phyloP scores from a whole-genome alignment of 228 moss, liverwort and hornwort species.

The Sphagnum magellanicum region DNA sequence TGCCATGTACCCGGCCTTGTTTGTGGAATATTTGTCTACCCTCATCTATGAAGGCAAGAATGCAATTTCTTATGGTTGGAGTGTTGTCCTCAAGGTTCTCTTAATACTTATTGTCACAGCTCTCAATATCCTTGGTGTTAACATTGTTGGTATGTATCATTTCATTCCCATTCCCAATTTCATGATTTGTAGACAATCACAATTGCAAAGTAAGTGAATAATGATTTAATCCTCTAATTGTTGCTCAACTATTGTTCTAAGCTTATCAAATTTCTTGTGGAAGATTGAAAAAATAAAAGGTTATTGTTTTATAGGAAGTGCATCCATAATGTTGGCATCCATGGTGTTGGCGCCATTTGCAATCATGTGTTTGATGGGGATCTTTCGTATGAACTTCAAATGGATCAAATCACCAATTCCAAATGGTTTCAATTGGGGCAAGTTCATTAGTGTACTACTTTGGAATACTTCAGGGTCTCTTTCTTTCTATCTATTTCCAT shows the following conservation, averaged over 20 bases:
- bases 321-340: slow-evolving; percentile 36
- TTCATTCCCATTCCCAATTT: background rate
- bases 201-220: too few relatives aligned
- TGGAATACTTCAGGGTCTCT: slow-evolving; percentile 73
- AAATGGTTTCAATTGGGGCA: slow-evolving; percentile 26
- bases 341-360: slow-evolving; percentile 38
- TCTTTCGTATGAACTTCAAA: slow-evolving; percentile 41
- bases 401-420: slow-evolving; percentile 34
- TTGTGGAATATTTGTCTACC: slow-evolving; percentile 38
- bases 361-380: slow-evolving; percentile 32
- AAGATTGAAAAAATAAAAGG: too few relatives aligned
- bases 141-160: slow-evolving; percentile 55
- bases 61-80: slow-evolving; percentile 25
- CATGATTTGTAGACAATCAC: background rate
- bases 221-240: too few relatives aligned
- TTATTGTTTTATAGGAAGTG: slow-evolving; percentile 25
- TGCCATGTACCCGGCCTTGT: slow-evolving; percentile 56
- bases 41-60: slow-evolving; percentile 16
- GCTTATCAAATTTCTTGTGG: too few relatives aligned
- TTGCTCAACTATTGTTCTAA: too few relatives aligned
- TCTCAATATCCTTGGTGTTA: slow-evolving; percentile 59
- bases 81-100: slow-evolving; percentile 36
- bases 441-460: slow-evolving; percentile 50
- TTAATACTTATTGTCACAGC: slow-evolving; percentile 37
- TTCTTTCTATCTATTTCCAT: background rate